phyloP scores from a whole-genome alignment of 345 rosid species.

The Trapa bicornis region DNA sequence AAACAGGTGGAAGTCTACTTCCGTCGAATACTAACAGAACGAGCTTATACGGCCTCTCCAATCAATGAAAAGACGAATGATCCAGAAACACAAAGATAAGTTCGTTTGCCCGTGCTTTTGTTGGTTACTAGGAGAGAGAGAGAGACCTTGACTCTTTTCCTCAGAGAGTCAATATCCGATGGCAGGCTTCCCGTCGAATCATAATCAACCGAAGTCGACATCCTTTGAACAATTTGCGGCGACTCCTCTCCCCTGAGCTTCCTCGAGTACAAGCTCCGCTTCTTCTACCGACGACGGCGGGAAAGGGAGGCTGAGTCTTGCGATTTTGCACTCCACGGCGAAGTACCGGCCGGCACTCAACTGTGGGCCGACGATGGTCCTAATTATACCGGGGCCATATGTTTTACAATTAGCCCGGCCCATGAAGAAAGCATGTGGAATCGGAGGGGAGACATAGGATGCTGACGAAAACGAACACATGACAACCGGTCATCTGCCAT shows the following conservation, averaged over 20 bases:
- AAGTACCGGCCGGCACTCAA: background rate
- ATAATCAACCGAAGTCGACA: background rate
- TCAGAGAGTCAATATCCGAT: slow-evolving; percentile 18
- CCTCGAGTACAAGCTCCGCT: slow-evolving; percentile 9
- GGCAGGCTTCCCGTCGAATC: slow-evolving; percentile 8
- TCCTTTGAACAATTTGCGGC: background rate
- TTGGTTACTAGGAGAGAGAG: background rate
- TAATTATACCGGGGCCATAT: too few relatives aligned
- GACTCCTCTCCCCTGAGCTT: background rate
- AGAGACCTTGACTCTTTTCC: slow-evolving; percentile 16
- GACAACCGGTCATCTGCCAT: too few relatives aligned
- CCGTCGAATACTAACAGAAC: background rate
- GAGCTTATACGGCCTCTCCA: background rate
- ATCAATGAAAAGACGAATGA: background rate
- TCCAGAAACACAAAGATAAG: background rate
- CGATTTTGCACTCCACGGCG: too few relatives aligned
- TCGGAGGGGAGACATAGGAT: too few relatives aligned
- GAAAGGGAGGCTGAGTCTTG: background rate
- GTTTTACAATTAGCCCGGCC: background rate
- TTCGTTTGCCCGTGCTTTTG: background rate
- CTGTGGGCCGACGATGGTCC: background rate
- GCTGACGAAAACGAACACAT: too few relatives aligned
- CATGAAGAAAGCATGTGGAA: background rate
- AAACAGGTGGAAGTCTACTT: background rate
- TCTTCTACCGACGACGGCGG: background rate